Base-by-base conservation (phyloP, 768 basidiomycete species). In the Sarcomyxa edulis region DNA sequence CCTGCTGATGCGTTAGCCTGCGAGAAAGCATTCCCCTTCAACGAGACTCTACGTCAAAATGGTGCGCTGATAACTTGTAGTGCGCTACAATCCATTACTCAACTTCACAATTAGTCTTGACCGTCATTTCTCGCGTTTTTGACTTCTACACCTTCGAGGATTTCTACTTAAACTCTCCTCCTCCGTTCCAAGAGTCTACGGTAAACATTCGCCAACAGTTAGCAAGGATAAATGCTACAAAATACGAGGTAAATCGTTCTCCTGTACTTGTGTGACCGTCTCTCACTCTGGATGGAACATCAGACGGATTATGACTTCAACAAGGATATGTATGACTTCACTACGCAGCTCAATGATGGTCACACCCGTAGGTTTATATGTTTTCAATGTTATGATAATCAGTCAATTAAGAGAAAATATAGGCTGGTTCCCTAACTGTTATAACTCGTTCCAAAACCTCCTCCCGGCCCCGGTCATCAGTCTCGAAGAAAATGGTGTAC, bases 221-320 rank as follows among this genome's bases (percentile, higher is more conserved):
- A 20, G 59, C 62, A 2, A 60, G 62, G 37, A 69, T 81, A 25
- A 73, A 73, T 43, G 52, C 48, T 2, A 73, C 74, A 4, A 59
- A 55, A 29, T 82, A 69, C 35, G 54, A 53, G 45, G 76, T 75
- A 41, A 39, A 59, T 51, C 28, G 14, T 16, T 2, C 12, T 6
- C 20, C 19, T 29, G 6, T 14, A n/a, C 29, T 29, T 32, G 14
- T 16, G 25, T 19, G n/a, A 16, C 6, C 14, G n/a, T 25, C 3
- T 30, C 10, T 12, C 21, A 30, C 23, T 48, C 28, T 24, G 35
- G 29, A 43, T 19, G 35, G 35, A 11, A 31, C 32, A 18, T 4
- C 37, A 83, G 75, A 78, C 78, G 6, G 79, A 82, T 45, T 83
- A 78, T 43, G 78, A 79, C 49, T 81, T 83, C 57, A 80, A 72